phyloP scores from a whole-genome alignment of 345 rosid genomes.

The Gossypium australe region DNA sequence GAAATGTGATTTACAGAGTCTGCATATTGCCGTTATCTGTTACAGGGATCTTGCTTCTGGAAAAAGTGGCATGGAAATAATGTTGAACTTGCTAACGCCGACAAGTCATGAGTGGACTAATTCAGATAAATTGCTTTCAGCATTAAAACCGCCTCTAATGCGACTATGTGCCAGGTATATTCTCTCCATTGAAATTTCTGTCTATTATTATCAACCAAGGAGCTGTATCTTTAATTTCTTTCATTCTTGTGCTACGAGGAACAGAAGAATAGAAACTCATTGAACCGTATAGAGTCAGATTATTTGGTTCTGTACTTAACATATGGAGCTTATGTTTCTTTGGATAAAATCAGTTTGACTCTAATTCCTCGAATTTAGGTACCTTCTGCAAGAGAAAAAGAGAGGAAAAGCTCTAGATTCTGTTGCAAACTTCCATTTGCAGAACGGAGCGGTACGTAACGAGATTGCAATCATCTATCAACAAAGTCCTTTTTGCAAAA shows the following conservation, averaged over 20 bases:
- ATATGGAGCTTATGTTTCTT: not conserved
- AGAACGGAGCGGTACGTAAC: conserved; percentile 83
- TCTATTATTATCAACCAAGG: not conserved
- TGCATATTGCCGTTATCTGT: conserved; percentile 9
- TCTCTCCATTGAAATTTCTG: not conserved
- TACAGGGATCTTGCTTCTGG: conserved; percentile 46
- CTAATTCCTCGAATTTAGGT: conserved; percentile 35
- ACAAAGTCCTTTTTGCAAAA: not conserved
- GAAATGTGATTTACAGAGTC: not conserved
- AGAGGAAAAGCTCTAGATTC: conserved; percentile 95
- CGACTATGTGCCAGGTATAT: conserved; percentile 77
- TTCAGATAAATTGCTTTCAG: conserved; percentile 41
- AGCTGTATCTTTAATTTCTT: not conserved
- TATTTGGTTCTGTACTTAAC: not conserved
- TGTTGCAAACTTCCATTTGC: conserved; percentile 94
- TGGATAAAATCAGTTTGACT: not conserved
- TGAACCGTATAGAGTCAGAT: not conserved
- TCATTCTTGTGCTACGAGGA: not conserved
- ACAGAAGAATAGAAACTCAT: not conserved
- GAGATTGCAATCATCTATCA: not conserved
- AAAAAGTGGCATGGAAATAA: conserved; percentile 66
- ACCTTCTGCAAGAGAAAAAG: conserved; percentile 86
- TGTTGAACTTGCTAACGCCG: conserved; percentile 48
- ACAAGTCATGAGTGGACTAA: conserved; percentile 49
- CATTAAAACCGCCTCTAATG: conserved; percentile 61